Conservation (phyloP, 208 protist genomes). For the Phytomonas serpens region DNA sequence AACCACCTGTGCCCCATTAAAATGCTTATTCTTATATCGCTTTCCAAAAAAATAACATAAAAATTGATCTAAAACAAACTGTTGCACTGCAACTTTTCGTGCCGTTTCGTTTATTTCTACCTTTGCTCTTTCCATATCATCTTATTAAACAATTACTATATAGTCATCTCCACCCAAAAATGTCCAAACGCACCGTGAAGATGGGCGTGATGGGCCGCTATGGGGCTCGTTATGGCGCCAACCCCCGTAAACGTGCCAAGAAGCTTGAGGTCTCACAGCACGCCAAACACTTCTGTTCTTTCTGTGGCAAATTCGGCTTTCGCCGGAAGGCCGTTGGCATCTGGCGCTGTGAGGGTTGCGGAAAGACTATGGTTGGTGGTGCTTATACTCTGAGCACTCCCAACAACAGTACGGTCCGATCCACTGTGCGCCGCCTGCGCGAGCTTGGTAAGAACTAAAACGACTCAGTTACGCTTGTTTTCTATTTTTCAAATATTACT, state of each 20-base stretch:
- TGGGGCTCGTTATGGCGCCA: conserved; percentile 98
- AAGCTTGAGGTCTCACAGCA: conserved; percentile 99
- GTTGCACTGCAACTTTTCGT: background rate
- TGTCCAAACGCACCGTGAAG: conserved; percentile 98
- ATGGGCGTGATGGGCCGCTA: conserved; percentile 99
- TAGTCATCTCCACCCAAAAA: conserved; percentile 18
- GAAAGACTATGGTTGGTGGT: conserved; percentile 96
- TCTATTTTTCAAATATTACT: background rate
- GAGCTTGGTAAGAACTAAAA: conserved; percentile 86
- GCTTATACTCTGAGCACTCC: conserved; percentile 94
- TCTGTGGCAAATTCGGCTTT: conserved; percentile 98
- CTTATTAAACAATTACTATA: background rate
- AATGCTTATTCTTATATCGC: background rate
- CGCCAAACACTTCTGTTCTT: conserved; percentile 97
- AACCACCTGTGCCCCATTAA: background rate
- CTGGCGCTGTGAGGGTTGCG: conserved; percentile 97
- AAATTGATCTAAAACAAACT: background rate
- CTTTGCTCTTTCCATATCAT: conserved; percentile 1
- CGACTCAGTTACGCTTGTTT: background rate
- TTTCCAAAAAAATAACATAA: background rate
- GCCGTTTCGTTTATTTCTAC: conserved; percentile 10
- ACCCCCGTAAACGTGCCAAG: conserved; percentile 98
- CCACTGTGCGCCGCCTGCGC: conserved; percentile 97
- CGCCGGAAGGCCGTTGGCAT: conserved; percentile 97
- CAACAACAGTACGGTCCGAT: conserved; percentile 96